Evolutionary conservation across 441 rosid genomes (phyloP), one percentile per base, ranked within the genome.

Genomic region (Arabidopsis hybrid): DNA sequence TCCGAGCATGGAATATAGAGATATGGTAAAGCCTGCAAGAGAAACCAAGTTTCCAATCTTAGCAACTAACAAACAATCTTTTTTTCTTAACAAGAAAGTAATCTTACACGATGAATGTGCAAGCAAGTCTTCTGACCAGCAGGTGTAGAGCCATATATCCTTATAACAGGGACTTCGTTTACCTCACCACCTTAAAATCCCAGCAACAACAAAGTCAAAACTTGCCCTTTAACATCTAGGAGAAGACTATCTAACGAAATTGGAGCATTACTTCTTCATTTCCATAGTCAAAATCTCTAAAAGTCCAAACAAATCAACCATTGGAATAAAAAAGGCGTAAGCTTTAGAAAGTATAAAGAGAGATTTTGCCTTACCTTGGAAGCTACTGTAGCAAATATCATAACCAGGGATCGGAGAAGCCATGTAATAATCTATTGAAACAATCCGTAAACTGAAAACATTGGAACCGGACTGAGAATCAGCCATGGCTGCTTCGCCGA

Each of bases 101-200:
- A 67, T 46, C 83, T 78, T 80, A 88, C 96, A 60, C 85, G 73
- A 74, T 92, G 99, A 82, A 95, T 77, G 71, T 95, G 99, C 84
- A 95, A 81, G 80, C 99, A 95, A 69, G 97, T 86, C 85, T 95
- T 95, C 77, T 92, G 97, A 72, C 96, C 98, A 68, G 90, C 85
- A 42, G 95, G 97, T 26, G 97, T 95, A 8, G 99, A 89, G 18
- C 98, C 99, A 81, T 91, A 92, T 52, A 92, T 72, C 81, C 99
- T 86, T 45, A 95, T 82, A 34, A 92, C 90, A 7, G 99, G 99
- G 46, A 95, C 96, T 83, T 89, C 95, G 2, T 83, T 89, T 75
- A 89, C 93, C 66, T 84, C 87, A 34, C 87, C 99, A 70, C 97
- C 98, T 95, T 67, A 78, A 79, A 50, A 65, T 59, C 32, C 50